Base-by-base conservation (phyloP, 257 asterid species). In the Euphrasia confusa region DNA sequence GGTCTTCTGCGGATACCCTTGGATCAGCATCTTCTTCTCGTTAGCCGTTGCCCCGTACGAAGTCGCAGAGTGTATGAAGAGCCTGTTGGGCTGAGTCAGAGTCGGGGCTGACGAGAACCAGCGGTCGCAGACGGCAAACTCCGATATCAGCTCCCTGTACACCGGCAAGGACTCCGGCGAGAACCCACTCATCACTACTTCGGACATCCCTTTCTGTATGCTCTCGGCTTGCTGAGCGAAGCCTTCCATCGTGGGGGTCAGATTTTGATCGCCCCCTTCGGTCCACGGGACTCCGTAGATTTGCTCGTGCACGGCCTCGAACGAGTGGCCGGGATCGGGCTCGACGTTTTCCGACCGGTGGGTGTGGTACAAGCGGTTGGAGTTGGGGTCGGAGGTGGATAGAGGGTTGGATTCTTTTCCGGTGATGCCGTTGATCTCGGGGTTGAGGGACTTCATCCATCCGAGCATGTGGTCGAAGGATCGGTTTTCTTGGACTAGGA, bases 391-490 rank as follows among this genome's bases (percentile, higher is more conserved):
- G 0, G 87, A 70, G 35, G 84, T 61, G 65, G 89, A 70, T 0
- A 88, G 13, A 1, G 81, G 79, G 76, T 88, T 88, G 13, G 87
- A 88, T 67, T 88, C 91, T 32, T 66, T 54, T 0, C 91, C 89
- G 0, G 82, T 83, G 1, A 78, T 84, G 2, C 96, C 96, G 0
- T 83, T 66, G 73, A 88, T 88, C 14, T 81, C 88, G 1, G 85
- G 86, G 74, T 88, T 83, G 58, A 85, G 67, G 75, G 86, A 32
- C 69, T 80, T 88, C 89, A 88, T 81, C 96, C 94, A 88, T 58
- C 96, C 96, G 10, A 84, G 78, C 77, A 83, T 73, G 69, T 87
- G 94, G 69, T 87, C 96, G 21, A 87, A 87, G 28, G 96, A 88
- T 50, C 96, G 71, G 66, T 88, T 88, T 81, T 85, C 96, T 70